Base-by-base conservation (phyloP, 192 early-diverging fungal genomes). In the Gaertneriomyces semiglobifer region DNA sequence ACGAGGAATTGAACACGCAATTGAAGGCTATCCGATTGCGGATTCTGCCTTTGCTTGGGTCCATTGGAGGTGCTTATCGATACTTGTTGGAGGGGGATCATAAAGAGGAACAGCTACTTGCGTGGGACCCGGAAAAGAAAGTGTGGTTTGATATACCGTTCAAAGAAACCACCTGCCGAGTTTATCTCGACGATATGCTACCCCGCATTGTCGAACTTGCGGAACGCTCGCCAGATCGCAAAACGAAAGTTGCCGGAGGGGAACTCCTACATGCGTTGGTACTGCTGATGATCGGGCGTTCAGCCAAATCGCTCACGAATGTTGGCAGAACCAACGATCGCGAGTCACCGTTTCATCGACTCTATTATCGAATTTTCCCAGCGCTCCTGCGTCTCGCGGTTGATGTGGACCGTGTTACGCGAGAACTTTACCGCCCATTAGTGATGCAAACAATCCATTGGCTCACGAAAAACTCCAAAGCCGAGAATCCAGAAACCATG, bases 401-500 rank as follows among this genome's bases (percentile, higher is more conserved):
- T 46, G 90, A 92, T 63, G 62, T 85, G 1, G 90, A 92, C 58
- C 79, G 78, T 44, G 84, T 92, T 2, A 77, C 86, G n/a, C 72
- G 87, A 60, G 86, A 84, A 5, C 69, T 92, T 38, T 91, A 85
- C 62, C 75, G 81, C 4, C 77, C 87, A 18, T 66, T 91, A 53
- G 73, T 84, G 4, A 64, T 79, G 4, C 89, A 91, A 60, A 58
- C 91, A 19, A 89, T 92, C 9, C 90, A 92, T 55, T 92, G 90
- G 90, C 70, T 91, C 46, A 90, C 90, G 4, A 88, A 88, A 48
- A 89, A 86, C 68, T 76, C 84, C 1, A 81, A 84, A 62, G 86
- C 84, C 58, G 90, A 92, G 62, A 90, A 88, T 47, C 84, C 88
- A 42, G 90, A 92, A 66, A 90, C 89, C 1, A 84, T 92, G 58